These are phyloP conservation scores for Tinospora cordifolia DNA, from an alignment of 164 flowering plant species.

Conservation along the genomic window DNA sequence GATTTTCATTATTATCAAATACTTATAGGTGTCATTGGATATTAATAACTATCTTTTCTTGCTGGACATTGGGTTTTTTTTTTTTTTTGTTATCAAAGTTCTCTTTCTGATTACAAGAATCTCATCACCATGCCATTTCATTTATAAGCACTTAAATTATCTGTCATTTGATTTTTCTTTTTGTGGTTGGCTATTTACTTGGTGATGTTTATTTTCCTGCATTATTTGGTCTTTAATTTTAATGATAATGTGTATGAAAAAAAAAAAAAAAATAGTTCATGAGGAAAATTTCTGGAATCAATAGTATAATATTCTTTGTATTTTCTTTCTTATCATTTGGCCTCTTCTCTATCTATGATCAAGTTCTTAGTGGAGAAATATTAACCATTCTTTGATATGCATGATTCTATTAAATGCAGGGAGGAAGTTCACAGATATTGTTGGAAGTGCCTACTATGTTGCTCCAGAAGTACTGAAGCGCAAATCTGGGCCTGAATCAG, in stretches of 20 bases:
- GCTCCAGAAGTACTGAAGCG: conserved; percentile 96
- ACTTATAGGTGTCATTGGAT: too few species aligned
- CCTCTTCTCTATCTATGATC: neutral
- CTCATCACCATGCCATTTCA: too few species aligned
- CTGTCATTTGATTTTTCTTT: too few species aligned
- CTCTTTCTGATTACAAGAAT: too few species aligned
- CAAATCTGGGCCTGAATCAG: conserved; percentile 96
- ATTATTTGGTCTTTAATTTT: too few species aligned
- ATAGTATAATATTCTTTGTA: neutral
- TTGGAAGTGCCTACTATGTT: conserved; percentile 99
- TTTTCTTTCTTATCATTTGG: neutral
- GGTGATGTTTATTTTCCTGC: too few species aligned
- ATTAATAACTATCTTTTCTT: neutral
- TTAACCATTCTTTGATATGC: neutral
- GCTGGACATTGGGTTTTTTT: neutral
- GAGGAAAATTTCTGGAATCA: too few species aligned
- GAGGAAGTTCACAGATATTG: conserved; percentile 77
- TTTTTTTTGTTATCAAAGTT: too few species aligned
- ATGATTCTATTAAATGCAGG: conserved; percentile 38
- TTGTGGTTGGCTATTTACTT: too few species aligned
- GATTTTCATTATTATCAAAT: conserved; percentile 1
- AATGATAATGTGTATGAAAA: too few species aligned
- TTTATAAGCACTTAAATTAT: too few species aligned
- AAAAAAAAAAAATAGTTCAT: too few species aligned
- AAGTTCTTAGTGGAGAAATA: conserved; percentile 1